These are phyloP conservation scores for Populus tomentosa DNA, from an alignment of 441 rosid genomes.

Conservation along the genomic window DNA sequence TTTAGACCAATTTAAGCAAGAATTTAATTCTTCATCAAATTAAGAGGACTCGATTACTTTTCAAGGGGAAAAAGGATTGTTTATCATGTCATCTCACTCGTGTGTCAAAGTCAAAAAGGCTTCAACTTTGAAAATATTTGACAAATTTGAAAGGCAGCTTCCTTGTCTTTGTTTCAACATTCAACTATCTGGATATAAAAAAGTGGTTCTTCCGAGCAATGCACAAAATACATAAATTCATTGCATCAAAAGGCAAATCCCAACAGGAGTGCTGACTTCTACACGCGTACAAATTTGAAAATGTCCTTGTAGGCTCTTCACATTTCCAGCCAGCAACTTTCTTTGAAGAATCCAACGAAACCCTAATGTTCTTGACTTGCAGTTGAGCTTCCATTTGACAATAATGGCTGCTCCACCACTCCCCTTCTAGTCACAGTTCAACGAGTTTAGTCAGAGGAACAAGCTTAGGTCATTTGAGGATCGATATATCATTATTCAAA, in stretches of 20 bases:
- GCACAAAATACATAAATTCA: not conserved
- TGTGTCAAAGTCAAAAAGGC: no score
- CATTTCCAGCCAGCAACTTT: no score
- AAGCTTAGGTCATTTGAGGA: not conserved
- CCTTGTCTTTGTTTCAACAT: not conserved
- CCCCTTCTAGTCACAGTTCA: not conserved
- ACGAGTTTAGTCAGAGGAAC: no score
- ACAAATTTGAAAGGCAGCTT: not conserved
- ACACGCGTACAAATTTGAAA: not conserved
- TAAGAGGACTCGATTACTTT: no score
- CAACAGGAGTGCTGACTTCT: not conserved
- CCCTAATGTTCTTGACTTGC: not conserved
- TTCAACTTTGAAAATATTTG: no score
- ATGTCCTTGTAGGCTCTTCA: no score
- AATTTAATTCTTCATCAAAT: no score
- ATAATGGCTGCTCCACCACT: not conserved
- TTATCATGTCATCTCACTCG: no score
- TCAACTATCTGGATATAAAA: not conserved
- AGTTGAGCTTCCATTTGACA: not conserved
- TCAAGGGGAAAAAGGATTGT: no score
- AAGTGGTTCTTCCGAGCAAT: not conserved
- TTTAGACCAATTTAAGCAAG: no score
- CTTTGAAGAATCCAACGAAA: not conserved
- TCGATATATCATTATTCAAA: no score
- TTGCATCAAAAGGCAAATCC: not conserved